phyloP scores from a whole-genome alignment of 2,329 filamentous ascomycete genomes.

The Aspergillus sp. region DNA sequence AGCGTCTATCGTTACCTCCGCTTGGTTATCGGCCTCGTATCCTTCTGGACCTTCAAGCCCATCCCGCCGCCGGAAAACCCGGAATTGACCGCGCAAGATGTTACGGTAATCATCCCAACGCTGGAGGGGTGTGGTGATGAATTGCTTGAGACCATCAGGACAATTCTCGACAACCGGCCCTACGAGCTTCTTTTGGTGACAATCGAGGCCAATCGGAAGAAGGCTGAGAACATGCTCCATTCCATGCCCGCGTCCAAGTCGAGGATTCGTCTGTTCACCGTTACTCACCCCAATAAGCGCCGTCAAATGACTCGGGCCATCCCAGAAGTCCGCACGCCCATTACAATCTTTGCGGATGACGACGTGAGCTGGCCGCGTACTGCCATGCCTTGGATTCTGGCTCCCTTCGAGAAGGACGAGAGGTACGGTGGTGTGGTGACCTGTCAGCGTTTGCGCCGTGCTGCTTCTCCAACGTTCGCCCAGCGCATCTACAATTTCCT shows the following conservation, averaged over 20 bases:
- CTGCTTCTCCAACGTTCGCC: conserved; percentile 50
- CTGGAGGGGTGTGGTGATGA: conserved; percentile 82
- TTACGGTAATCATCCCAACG: conserved; percentile 88
- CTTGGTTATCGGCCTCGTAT: conserved; percentile 73
- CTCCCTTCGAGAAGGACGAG: conserved; percentile 72
- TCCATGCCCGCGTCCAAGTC: conserved; percentile 51
- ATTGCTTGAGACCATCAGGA: conserved; percentile 66
- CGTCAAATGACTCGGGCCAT: conserved; percentile 88
- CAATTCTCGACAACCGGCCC: conserved; percentile 46
- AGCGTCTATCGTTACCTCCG: conserved; percentile 85
- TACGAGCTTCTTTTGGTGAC: conserved; percentile 76
- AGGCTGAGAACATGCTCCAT: conserved; percentile 54
- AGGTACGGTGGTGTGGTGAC: conserved; percentile 85
- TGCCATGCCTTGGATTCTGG: conserved; percentile 82
- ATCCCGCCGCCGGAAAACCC: conserved; percentile 74
- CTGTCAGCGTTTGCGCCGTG: conserved; percentile 74
- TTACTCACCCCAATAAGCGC: conserved; percentile 86
- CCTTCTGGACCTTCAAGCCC: conserved; percentile 80
- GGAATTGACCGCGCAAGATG: conserved; percentile 70
- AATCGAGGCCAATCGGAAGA: conserved; percentile 67
- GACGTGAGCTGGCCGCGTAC: conserved; percentile 88
- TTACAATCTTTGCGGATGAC: conserved; percentile 91
- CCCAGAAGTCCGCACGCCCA: conserved; percentile 69
- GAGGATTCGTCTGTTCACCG: conserved; percentile 65
- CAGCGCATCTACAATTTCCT: conserved; percentile 77